Conservation (phyloP, 2,329 filamentous ascomycete species). For the Aspergillus pseudonomiae region DNA sequence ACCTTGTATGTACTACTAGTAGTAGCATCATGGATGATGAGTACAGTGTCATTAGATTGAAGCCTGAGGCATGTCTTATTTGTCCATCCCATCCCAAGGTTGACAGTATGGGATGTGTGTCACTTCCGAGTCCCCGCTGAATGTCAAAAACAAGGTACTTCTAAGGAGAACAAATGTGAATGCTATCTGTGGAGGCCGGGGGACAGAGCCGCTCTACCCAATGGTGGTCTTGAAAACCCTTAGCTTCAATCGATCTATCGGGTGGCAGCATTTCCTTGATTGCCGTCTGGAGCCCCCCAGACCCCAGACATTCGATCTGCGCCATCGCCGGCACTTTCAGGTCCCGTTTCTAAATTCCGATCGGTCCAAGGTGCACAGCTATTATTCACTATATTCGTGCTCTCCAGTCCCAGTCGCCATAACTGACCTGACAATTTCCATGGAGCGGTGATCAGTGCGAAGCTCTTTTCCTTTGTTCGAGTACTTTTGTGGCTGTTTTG, state of each 20-base stretch:
- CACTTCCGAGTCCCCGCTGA: not conserved
- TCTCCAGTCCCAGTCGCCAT: slow-evolving; percentile 2
- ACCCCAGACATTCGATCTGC: slow-evolving; percentile 3
- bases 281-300: not conserved
- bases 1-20: no score
- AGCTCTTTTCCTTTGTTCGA: not conserved
- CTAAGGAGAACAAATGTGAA: not conserved
- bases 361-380: no score
- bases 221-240: not conserved
- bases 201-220: not conserved
- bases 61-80: no score
- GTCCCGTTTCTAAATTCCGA: slow-evolving; percentile 30
- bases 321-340: slow-evolving; percentile 30
- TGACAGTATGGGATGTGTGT: not conserved
- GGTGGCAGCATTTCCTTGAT: not conserved
- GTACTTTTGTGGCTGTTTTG: not conserved
- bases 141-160: not conserved
- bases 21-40: no score
- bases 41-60: no score
- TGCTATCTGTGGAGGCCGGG: not conserved
- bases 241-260: not conserved
- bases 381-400: slow-evolving; percentile 14
- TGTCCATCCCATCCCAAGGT: no score
- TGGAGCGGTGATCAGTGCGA: not conserved
- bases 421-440: not conserved